Conservation (phyloP, 2,329 filamentous ascomycete species). For the Hirsutella thompsonii region DNA sequence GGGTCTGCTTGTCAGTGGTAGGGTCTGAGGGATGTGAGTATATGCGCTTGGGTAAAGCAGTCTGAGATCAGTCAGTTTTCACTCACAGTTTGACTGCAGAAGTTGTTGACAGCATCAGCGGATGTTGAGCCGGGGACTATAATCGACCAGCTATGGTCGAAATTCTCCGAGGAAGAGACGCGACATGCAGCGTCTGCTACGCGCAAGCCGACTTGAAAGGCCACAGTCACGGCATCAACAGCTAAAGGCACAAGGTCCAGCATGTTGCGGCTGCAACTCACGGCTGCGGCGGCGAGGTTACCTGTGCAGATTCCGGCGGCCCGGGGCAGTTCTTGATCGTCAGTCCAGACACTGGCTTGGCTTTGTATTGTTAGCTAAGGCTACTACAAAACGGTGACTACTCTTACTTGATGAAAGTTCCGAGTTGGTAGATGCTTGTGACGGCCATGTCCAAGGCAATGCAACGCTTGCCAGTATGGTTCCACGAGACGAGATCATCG, state of each 20-base stretch:
- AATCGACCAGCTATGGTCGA: constrained; percentile 1
- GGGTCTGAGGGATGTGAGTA: not conserved
- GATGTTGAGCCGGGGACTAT: constrained; percentile 1
- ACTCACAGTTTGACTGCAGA: constrained; percentile 1
- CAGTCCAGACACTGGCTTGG: not conserved
- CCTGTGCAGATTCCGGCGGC: constrained; percentile 3
- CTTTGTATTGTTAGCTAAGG: not conserved
- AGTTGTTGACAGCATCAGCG: not conserved
- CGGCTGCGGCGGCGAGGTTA: constrained; percentile 2
- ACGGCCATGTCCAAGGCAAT: constrained; percentile 4
- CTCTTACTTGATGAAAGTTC: constrained; percentile 3
- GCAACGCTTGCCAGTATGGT: constrained; percentile 1
- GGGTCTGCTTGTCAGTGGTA: constrained; percentile 2
- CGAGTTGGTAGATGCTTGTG: constrained; percentile 3
- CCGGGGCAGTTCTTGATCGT: not conserved
- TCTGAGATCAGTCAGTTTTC: not conserved
- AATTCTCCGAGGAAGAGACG: not conserved
- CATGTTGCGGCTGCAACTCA: constrained; percentile 2
- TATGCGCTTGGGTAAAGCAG: not conserved
- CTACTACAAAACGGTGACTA: not conserved
- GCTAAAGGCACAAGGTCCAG: constrained; percentile 3
- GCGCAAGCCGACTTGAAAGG: constrained; percentile 2
- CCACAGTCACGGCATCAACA: constrained; percentile 3
- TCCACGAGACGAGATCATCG: constrained; percentile 3
- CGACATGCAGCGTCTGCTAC: constrained; percentile 2